These are phyloP conservation scores for Rhytidhysteron rufulum DNA, from an alignment of 2,329 filamentous ascomycete genomes.

Conservation along the genomic window DNA sequence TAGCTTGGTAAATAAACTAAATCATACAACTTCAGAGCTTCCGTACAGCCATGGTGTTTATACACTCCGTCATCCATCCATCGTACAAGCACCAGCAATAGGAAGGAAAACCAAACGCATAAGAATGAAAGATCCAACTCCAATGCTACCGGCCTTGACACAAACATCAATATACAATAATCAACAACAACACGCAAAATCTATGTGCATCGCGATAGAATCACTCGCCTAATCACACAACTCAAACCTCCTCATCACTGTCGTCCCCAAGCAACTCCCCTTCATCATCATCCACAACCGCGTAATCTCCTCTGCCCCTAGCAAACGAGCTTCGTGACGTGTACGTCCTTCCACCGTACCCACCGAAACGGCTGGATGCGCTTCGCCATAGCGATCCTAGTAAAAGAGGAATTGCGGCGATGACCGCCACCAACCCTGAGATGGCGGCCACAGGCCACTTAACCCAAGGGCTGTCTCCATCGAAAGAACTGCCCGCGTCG, in stretches of 20 bases:
- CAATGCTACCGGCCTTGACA: neutral
- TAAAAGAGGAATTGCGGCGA: constrained; percentile 62
- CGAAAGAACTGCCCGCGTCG: constrained; percentile 53
- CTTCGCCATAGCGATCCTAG: constrained; percentile 69
- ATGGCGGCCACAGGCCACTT: constrained; percentile 63
- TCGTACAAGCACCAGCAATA: too few relatives aligned
- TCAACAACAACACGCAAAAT: too few relatives aligned
- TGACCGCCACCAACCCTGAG: constrained; percentile 53
- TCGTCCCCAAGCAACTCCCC: constrained; percentile 92
- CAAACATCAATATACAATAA: constrained; percentile 3
- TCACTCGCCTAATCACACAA: neutral
- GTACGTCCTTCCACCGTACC: constrained; percentile 63
- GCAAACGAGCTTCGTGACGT: constrained; percentile 88
- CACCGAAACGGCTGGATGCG: constrained; percentile 48
- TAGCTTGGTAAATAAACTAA: too few relatives aligned
- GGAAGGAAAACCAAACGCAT: neutral
- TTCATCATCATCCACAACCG: constrained; percentile 85
- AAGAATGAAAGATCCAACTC: neutral
- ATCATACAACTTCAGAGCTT: too few relatives aligned
- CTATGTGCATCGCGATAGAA: too few relatives aligned
- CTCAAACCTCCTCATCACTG: constrained; percentile 77
- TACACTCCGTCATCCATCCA: too few relatives aligned
- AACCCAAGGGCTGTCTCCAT: constrained; percentile 72
- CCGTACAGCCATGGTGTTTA: too few relatives aligned
- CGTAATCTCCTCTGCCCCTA: constrained; percentile 80